Conservation (phyloP, 139 green algal species). For the Closterium sp. region DNA sequence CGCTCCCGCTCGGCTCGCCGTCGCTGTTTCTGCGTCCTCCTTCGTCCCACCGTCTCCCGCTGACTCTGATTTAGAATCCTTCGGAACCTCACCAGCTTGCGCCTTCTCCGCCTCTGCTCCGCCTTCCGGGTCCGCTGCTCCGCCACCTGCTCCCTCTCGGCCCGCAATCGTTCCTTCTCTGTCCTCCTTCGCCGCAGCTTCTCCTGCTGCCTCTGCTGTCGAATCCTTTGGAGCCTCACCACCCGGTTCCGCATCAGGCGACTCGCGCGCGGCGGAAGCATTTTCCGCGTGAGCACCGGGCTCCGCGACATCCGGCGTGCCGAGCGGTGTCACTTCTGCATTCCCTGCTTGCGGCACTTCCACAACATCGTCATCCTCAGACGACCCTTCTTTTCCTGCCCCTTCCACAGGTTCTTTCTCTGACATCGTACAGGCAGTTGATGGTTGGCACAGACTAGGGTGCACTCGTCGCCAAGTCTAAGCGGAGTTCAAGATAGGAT, state of each 20-base stretch:
- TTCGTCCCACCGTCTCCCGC: background rate
- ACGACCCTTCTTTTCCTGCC: background rate
- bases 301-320: background rate
- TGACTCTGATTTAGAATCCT: background rate
- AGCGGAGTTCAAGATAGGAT: background rate
- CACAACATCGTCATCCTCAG: background rate
- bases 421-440: background rate
- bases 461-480: background rate
- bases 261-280: background rate
- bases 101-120: no score
- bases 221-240: background rate
- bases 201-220: background rate
- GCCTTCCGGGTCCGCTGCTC: no score
- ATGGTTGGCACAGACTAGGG: no score
- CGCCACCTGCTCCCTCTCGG: background rate
- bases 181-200: background rate
- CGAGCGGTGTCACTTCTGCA: background rate
- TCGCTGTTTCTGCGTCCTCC: background rate
- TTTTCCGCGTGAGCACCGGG: background rate
- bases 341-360: background rate
- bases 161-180: background rate
- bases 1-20: background rate
- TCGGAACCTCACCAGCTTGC: background rate
- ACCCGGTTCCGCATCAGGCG: background rate
- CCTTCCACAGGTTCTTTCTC: background rate